These are phyloP conservation scores for Saccharomycopsis hybrid DNA, from an alignment of 1,139 yeast species.

Conservation along the genomic window DNA sequence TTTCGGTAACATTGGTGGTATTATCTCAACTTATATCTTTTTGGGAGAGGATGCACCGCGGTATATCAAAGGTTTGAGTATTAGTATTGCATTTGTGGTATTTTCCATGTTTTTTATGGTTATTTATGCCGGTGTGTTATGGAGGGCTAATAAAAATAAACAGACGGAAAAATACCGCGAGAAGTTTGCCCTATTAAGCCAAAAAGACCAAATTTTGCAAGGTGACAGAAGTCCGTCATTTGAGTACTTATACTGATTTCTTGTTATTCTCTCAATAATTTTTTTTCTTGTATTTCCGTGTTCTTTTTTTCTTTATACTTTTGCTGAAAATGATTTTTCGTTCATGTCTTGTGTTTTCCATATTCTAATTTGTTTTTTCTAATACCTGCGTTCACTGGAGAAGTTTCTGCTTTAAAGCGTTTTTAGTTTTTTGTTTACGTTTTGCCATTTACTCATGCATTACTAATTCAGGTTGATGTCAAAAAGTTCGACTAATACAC, in stretches of 20 bases:
- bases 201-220: constrained; percentile 10
- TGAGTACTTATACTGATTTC: constrained; percentile 13
- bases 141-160: background rate
- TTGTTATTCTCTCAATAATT: background rate
- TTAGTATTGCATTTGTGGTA: constrained; percentile 17
- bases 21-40: constrained; percentile 61
- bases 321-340: no score
- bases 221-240: constrained; percentile 19
- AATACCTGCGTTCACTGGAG: no score
- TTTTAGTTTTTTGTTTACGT: no score
- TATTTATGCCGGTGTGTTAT: background rate
- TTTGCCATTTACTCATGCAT: no score
- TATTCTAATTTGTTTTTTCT: no score
- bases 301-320: background rate
- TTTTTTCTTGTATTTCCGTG: background rate
- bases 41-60: constrained; percentile 53
- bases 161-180: constrained; percentile 2
- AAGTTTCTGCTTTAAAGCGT: no score
- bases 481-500: no score
- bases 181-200: constrained; percentile 6
- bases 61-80: constrained; percentile 48
- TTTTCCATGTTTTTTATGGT: constrained; percentile 17
- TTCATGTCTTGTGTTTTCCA: no score
- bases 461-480: no score
- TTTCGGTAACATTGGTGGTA: constrained; percentile 80